A percentile compares a stretch with the other conserved stretches of the same genome.
Conservation (phyloP, 768 basidiomycete species). For the Pleurotus cornucopiae region DNA sequence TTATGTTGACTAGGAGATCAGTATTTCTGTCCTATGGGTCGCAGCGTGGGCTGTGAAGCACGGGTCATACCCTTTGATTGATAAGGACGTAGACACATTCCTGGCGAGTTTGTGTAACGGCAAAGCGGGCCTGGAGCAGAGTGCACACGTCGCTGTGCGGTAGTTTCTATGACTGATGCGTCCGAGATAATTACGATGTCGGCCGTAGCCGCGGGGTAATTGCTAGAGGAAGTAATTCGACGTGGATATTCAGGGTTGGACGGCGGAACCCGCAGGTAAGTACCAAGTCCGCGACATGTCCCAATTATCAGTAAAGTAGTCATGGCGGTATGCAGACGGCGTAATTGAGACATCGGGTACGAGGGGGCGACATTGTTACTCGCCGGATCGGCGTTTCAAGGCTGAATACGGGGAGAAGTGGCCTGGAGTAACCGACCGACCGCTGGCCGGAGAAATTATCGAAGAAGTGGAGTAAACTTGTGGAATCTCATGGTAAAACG, state of each 20-base stretch:
- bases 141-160: not conserved
- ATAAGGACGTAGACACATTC: not conserved
- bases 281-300: not conserved
- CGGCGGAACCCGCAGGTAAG: not conserved
- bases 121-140: not conserved
- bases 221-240: not conserved
- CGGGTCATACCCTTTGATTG: not conserved
- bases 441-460: too few species aligned
- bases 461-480: too few species aligned
- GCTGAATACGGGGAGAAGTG: too few species aligned
- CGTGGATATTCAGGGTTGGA: not conserved
- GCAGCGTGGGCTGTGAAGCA: not conserved
- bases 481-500: too few species aligned
- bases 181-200: not conserved
- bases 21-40: too few species aligned
- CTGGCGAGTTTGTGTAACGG: not conserved
- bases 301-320: too few species aligned
- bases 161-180: not conserved
- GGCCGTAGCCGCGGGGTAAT: not conserved
- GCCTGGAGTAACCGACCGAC: too few species aligned
- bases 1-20: too few species aligned
- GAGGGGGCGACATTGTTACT: too few species aligned
- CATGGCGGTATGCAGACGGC: too few species aligned
- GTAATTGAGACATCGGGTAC: too few species aligned
- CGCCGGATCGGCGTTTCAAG: too few species aligned